These are phyloP conservation scores for Citrus hindsii DNA, from an alignment of 345 rosid genomes.

Conservation along the genomic window DNA sequence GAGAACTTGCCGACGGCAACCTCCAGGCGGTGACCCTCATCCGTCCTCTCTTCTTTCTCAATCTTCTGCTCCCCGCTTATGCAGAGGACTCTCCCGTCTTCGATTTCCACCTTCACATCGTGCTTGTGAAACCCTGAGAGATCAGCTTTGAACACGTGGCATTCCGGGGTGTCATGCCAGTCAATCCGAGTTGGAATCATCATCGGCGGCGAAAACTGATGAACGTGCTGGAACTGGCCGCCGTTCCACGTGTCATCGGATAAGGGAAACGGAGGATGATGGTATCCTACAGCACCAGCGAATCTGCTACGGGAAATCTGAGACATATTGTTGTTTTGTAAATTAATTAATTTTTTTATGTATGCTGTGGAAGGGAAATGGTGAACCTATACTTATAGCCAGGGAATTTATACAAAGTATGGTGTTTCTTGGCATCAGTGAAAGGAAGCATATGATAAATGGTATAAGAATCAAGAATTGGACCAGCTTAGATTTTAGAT, in stretches of 20 bases:
- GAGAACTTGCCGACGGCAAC: slow-evolving; percentile 21
- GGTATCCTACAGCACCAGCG: neutral
- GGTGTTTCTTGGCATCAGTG: neutral
- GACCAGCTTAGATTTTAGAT: neutral
- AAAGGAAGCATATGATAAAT: neutral
- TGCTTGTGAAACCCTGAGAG: slow-evolving; percentile 31
- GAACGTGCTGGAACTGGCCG: neutral
- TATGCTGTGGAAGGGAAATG: neutral
- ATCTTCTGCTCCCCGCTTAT: slow-evolving; percentile 28
- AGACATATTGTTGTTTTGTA: slow-evolving; percentile 12
- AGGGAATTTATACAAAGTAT: too few species aligned
- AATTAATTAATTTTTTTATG: too few species aligned
- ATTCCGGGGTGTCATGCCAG: slow-evolving; percentile 34
- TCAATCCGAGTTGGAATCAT: slow-evolving; percentile 11
- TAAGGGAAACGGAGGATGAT: neutral
- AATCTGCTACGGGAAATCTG: neutral
- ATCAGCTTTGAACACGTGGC: slow-evolving; percentile 23
- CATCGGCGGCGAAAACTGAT: neutral
- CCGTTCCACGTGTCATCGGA: slow-evolving; percentile 3
- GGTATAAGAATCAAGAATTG: slow-evolving; percentile 3
- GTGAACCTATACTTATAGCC: slow-evolving; percentile 4
- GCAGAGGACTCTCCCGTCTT: slow-evolving; percentile 26
- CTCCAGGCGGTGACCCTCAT: slow-evolving; percentile 26
- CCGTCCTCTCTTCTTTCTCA: slow-evolving; percentile 24
- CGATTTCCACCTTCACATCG: slow-evolving; percentile 39